Evolutionary conservation across 305 asterid genomes (phyloP).

Genomic region (Withania somnifera): DNA sequence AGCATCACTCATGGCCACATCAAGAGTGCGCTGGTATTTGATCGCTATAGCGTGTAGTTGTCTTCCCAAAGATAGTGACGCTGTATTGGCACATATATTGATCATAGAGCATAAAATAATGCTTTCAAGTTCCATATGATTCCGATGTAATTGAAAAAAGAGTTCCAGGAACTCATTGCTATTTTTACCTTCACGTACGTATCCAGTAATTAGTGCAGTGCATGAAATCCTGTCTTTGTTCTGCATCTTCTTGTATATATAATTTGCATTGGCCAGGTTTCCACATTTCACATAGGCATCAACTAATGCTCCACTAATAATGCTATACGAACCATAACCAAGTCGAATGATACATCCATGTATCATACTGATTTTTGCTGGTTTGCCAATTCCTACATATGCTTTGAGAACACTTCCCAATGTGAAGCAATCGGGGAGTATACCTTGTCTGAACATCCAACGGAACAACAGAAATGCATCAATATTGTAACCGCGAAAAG

Average conservation of each 20-base stretch:
- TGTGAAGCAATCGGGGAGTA: constrained; percentile 40
- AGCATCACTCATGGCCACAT: constrained; percentile 35
- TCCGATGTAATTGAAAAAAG: constrained; percentile 20
- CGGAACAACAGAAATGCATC: constrained; percentile 25
- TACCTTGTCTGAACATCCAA: constrained; percentile 42
- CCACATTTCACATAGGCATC: constrained; percentile 46
- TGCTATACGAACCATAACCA: constrained; percentile 27
- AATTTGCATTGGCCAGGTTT: constrained; percentile 25
- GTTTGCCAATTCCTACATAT: constrained; percentile 12
- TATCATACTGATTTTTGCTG: constrained; percentile 15
- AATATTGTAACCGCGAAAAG: constrained; percentile 22
- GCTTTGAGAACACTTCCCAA: constrained; percentile 45
- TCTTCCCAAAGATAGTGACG: constrained; percentile 36
- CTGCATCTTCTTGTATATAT: constrained; percentile 25
- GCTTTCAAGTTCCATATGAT: constrained; percentile 15
- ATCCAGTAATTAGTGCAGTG: constrained; percentile 46
- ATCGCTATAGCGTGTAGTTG: constrained; percentile 33
- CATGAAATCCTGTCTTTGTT: constrained; percentile 37
- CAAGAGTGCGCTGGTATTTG: constrained; percentile 23
- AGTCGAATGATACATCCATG: constrained; percentile 31
- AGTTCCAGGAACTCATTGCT: constrained; percentile 18
- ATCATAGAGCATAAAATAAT: constrained; percentile 42
- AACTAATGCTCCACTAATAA: constrained; percentile 28
- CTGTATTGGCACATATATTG: constrained; percentile 33
- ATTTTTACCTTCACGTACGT: constrained; percentile 26